A percentile compares a stretch with the other conserved stretches of the same genome.
These are phyloP conservation scores for Suhomyces chickasaworum DNA, from an alignment of 1,139 yeast genomes.

Conservation along the genomic window DNA sequence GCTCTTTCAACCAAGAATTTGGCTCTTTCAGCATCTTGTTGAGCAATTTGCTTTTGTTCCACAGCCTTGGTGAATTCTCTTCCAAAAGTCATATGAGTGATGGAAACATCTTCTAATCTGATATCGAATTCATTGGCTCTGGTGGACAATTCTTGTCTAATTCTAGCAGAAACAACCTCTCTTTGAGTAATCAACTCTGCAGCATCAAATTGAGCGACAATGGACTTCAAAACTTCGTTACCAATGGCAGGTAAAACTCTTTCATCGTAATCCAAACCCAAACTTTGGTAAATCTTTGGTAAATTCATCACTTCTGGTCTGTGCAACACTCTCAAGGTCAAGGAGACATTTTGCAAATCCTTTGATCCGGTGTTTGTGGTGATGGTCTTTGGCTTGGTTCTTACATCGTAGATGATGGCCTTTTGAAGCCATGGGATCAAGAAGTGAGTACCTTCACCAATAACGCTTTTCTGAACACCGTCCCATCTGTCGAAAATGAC, in stretches of 20 bases:
- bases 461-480: slow-evolving; percentile 84
- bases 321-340: slow-evolving; percentile 90
- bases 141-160: slow-evolving; percentile 80
- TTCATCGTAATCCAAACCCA: slow-evolving; percentile 96
- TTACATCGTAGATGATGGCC: slow-evolving; percentile 86
- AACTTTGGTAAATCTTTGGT: slow-evolving; percentile 84
- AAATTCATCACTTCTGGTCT: slow-evolving; percentile 85
- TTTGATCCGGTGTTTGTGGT: slow-evolving; percentile 96
- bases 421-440: slow-evolving; percentile 94
- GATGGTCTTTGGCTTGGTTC: slow-evolving; percentile 89
- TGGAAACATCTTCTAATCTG: slow-evolving; percentile 93
- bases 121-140: slow-evolving; percentile 91
- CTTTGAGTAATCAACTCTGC: slow-evolving; percentile 97
- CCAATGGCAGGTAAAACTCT: slow-evolving; percentile 97
- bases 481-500: slow-evolving; percentile 88
- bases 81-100: slow-evolving; percentile 98
- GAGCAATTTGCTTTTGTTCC: slow-evolving; percentile 98
- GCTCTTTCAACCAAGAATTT: slow-evolving; percentile 93
- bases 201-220: slow-evolving; percentile 98
- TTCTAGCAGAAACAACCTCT: slow-evolving; percentile 89
- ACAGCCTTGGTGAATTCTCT: slow-evolving; percentile 97
- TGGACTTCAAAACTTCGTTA: slow-evolving; percentile 90
- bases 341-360: slow-evolving; percentile 92
- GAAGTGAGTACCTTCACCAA: slow-evolving; percentile 97
- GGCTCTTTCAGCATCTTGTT: slow-evolving; percentile 98